phyloP scores from a whole-genome alignment of 2,329 filamentous ascomycete genomes.

The Simplicillium aogashimaense region DNA sequence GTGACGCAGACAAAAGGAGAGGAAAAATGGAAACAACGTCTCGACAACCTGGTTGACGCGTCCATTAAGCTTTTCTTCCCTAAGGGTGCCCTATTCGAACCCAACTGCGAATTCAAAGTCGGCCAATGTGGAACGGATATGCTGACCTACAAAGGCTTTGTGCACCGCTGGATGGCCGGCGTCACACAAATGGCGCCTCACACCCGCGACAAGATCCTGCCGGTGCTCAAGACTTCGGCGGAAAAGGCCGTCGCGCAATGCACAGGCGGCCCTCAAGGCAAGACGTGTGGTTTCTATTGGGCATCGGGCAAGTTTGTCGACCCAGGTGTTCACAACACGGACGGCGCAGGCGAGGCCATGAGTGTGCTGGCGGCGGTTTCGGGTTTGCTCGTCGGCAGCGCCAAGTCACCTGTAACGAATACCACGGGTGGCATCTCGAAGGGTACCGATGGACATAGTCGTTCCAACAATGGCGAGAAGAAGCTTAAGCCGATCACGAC shows the following conservation, averaged over 20 bases:
- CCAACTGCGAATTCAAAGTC: constrained; percentile 14
- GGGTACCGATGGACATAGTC: constrained; percentile 20
- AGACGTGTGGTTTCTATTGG: constrained; percentile 48
- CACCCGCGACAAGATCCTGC: constrained; percentile 35
- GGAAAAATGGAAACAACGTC: not conserved
- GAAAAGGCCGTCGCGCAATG: constrained; percentile 44
- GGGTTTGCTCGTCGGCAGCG: constrained; percentile 34
- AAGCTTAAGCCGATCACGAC: constrained; percentile 23
- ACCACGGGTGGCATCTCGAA: constrained; percentile 37
- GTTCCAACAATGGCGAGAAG: constrained; percentile 15
- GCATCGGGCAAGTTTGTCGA: constrained; percentile 36
- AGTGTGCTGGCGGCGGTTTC: constrained; percentile 46
- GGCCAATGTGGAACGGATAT: constrained; percentile 62
- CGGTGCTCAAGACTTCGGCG: constrained; percentile 41
- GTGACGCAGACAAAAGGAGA: constrained; percentile 5
- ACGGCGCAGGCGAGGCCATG: constrained; percentile 50
- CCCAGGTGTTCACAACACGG: constrained; percentile 28
- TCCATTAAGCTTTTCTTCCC: not conserved
- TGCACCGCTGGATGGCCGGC: constrained; percentile 45
- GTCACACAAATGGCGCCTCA: constrained; percentile 44
- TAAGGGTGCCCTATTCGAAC: constrained; percentile 38
- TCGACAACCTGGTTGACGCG: not conserved
- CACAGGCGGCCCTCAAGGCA: constrained; percentile 34
- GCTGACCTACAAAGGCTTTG: constrained; percentile 57
- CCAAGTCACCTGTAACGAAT: constrained; percentile 32